Evolutionary conservation across 2,329 filamentous ascomycete species (phyloP).

Genomic region (Alternaria viburni): DNA sequence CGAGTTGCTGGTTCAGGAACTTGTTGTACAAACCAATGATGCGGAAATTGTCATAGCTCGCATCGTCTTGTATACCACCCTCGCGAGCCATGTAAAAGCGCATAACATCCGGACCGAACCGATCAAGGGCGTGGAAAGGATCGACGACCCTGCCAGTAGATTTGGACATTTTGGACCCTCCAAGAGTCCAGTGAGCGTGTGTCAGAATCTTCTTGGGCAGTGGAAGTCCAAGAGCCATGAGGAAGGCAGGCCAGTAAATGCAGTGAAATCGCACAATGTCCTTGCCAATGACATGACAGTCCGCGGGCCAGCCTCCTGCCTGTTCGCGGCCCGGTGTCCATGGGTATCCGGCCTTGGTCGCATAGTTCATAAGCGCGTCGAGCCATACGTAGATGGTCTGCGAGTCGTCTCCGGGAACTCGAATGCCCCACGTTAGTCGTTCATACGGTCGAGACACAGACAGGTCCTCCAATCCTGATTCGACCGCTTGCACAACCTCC

Average conservation of each 20-base stretch:
- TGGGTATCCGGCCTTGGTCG: slow-evolving; percentile 86
- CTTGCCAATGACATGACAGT: slow-evolving; percentile 93
- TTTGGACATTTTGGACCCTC: slow-evolving; percentile 93
- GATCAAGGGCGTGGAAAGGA: slow-evolving; percentile 86
- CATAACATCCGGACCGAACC: slow-evolving; percentile 86
- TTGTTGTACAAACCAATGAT: slow-evolving; percentile 82
- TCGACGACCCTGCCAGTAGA: slow-evolving; percentile 94
- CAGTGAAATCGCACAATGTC: slow-evolving; percentile 95
- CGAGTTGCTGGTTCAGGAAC: slow-evolving; percentile 75
- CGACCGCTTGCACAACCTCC: slow-evolving; percentile 79
- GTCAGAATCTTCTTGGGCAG: slow-evolving; percentile 80
- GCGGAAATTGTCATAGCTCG: slow-evolving; percentile 81
- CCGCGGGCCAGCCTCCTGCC: slow-evolving; percentile 80
- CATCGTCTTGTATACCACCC: slow-evolving; percentile 77
- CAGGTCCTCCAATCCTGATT: slow-evolving; percentile 79
- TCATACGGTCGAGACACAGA: slow-evolving; percentile 84
- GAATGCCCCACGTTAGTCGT: slow-evolving; percentile 85
- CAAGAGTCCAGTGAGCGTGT: slow-evolving; percentile 95
- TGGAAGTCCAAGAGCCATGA: slow-evolving; percentile 84
- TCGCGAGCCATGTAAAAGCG: slow-evolving; percentile 87
- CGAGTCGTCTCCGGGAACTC: slow-evolving; percentile 78
- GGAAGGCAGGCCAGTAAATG: slow-evolving; percentile 96
- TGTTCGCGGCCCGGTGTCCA: slow-evolving; percentile 71
- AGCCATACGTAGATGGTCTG: slow-evolving; percentile 99
- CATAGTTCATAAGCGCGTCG: slow-evolving; percentile 92